A percentile compares a stretch with the other conserved stretches of the same genome.
These are phyloP conservation scores for Lasiosphaeria hispida DNA, from an alignment of 495 filamentous ascomycete genomes.

Conservation along the genomic window DNA sequence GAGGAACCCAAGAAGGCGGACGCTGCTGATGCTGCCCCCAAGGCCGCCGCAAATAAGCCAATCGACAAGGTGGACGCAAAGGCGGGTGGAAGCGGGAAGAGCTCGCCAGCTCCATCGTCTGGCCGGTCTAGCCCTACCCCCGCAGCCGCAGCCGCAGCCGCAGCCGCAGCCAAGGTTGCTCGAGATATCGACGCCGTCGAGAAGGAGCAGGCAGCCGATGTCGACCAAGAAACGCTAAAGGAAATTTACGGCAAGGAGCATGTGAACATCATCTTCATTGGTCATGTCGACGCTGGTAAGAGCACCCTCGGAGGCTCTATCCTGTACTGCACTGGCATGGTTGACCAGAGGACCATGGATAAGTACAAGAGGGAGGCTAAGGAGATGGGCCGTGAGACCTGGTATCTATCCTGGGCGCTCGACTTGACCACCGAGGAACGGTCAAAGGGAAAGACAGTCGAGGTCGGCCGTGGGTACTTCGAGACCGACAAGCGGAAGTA, in stretches of 20 bases:
- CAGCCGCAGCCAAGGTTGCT: slow-evolving; percentile 50
- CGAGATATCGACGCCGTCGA: slow-evolving; percentile 81
- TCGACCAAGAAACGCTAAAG: slow-evolving; percentile 86
- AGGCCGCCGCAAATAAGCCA: slow-evolving; percentile 61
- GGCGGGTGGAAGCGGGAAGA: slow-evolving; percentile 58
- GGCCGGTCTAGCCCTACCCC: slow-evolving; percentile 70
- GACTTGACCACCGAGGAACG: slow-evolving; percentile 96
- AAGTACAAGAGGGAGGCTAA: slow-evolving; percentile 97
- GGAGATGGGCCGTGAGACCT: slow-evolving; percentile 91
- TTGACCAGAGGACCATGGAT: slow-evolving; percentile 96
- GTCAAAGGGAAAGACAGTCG: slow-evolving; percentile 96
- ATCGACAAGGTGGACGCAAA: slow-evolving; percentile 83
- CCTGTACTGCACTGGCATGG: slow-evolving; percentile 93
- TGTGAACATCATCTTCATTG: slow-evolving; percentile 97
- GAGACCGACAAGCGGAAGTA: slow-evolving; percentile 86
- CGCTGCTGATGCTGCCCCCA: slow-evolving; percentile 57
- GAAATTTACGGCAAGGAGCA: slow-evolving; percentile 99
- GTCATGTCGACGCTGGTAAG: slow-evolving; percentile 97
- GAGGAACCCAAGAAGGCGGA: slow-evolving; percentile 32
- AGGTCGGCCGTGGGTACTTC: slow-evolving; percentile 95
- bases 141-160: slow-evolving; percentile 46
- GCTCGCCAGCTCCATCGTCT: slow-evolving; percentile 74
- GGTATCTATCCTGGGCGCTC: slow-evolving; percentile 97
- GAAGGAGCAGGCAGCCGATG: slow-evolving; percentile 82
- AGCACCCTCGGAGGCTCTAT: slow-evolving; percentile 92